phyloP scores from a whole-genome alignment of 176 grass and related monocot genomes.

The Lolium perenne region DNA sequence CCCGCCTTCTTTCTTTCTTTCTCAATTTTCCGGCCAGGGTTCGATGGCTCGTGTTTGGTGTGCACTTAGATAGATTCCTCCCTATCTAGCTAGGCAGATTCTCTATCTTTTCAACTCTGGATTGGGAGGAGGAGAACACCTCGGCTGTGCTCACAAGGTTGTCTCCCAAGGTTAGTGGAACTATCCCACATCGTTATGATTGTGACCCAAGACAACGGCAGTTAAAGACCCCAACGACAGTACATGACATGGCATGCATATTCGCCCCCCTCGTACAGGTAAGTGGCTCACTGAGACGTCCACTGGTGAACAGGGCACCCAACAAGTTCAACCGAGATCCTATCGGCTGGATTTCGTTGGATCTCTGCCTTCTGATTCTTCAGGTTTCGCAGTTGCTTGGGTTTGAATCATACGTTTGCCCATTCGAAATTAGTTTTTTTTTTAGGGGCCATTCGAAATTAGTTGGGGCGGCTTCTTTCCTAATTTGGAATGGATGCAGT shows the following conservation, averaged over 20 bases:
- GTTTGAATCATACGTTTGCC: too few species aligned
- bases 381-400: neutral
- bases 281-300: neutral
- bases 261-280: slow-evolving; percentile 4
- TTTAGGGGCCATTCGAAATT: too few species aligned
- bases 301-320: neutral
- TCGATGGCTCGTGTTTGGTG: slow-evolving; percentile 27
- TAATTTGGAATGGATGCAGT: too few species aligned
- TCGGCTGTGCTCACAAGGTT: neutral
- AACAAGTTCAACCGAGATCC: neutral
- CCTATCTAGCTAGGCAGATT: neutral
- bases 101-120: neutral
- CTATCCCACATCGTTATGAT: slow-evolving; percentile 36
- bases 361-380: neutral
- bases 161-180: slow-evolving; percentile 38
- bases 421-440: too few species aligned
- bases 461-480: too few species aligned
- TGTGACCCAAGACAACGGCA: neutral
- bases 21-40: neutral
- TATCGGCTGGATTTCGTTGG: too few species aligned
- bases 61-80: neutral
- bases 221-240: neutral
- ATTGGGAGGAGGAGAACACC: neutral
- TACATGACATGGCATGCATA: neutral
- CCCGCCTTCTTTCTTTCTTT: neutral